Evolutionary conservation across 495 filamentous ascomycete species (phyloP).

Genomic region (Rhizodiscina lignyota): DNA sequence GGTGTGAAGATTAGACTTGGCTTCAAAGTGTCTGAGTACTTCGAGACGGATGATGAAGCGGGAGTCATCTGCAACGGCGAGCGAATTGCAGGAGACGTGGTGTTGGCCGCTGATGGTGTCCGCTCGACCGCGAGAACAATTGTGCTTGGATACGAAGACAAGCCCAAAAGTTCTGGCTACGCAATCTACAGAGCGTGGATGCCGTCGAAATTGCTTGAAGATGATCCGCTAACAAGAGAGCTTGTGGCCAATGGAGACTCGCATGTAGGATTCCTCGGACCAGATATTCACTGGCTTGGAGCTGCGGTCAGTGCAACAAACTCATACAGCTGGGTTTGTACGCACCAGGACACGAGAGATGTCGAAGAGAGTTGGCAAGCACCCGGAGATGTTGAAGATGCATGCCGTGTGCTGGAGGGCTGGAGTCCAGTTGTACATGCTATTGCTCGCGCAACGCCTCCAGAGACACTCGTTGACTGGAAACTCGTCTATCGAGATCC

Average conservation of each 20-base stretch:
- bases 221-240: slow-evolving; percentile 9
- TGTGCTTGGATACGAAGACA: slow-evolving; percentile 45
- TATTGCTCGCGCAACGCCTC: slow-evolving; percentile 17
- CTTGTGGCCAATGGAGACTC: slow-evolving; percentile 12
- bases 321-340: slow-evolving; percentile 21
- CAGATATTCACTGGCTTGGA: slow-evolving; percentile 20
- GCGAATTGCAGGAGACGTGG: slow-evolving; percentile 34
- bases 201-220: slow-evolving; percentile 7
- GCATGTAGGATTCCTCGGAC: slow-evolving; percentile 16
- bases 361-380: slow-evolving; percentile 18
- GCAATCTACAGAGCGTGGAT: slow-evolving; percentile 31
- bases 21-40: slow-evolving; percentile 40
- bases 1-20: slow-evolving; percentile 40
- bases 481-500: slow-evolving; percentile 22
- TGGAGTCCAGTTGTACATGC: slow-evolving; percentile 17
- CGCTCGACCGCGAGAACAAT: slow-evolving; percentile 40
- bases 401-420: slow-evolving; percentile 14
- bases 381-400: slow-evolving; percentile 16
- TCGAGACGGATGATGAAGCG: slow-evolving; percentile 36
- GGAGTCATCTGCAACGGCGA: slow-evolving; percentile 37
- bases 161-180: slow-evolving; percentile 41
- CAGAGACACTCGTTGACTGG: slow-evolving; percentile 19
- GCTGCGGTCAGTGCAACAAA: slow-evolving; percentile 16
- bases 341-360: slow-evolving; percentile 18
- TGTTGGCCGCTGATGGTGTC: slow-evolving; percentile 48